Conservation (phyloP, 257 asterid species). For the Fraxinus pennsylvanica region DNA sequence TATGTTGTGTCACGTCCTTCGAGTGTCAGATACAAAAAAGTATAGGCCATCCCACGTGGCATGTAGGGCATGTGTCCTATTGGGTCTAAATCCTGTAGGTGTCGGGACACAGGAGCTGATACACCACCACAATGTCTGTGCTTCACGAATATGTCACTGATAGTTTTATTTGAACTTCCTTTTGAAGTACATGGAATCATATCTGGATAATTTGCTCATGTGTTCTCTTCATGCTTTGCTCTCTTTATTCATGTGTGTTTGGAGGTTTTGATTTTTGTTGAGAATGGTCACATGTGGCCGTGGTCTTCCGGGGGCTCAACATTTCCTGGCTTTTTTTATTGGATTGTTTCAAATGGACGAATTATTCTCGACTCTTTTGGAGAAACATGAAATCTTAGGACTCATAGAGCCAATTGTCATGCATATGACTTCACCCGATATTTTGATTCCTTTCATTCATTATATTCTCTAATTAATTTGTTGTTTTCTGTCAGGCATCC, state of each 20-base stretch:
- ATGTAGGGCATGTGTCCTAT: background rate
- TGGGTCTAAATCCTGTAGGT: background rate
- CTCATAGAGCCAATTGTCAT: slow-evolving; percentile 2
- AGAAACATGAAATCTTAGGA: background rate
- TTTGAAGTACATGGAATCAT: background rate
- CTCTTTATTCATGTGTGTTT: background rate
- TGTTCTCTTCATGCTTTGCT: background rate
- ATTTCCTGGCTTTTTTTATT: background rate
- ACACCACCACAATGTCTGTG: background rate
- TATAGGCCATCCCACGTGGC: background rate
- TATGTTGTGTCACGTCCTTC: background rate
- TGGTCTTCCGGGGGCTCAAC: background rate
- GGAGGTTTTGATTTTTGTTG: background rate
- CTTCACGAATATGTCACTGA: background rate
- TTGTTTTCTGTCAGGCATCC: slow-evolving; percentile 50
- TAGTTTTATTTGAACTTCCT: background rate
- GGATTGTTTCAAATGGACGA: background rate
- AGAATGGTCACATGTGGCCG: background rate
- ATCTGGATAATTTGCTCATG: background rate
- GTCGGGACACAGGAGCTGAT: background rate
- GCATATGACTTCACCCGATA: slow-evolving; percentile 2
- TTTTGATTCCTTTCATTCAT: slow-evolving; percentile 8
- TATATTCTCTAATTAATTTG: slow-evolving; percentile 3
- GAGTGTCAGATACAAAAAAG: background rate
- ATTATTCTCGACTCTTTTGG: background rate